Conservation (phyloP, 225 moss, liverwort and hornwort species). For the Pseudisothecium myosuroides region DNA sequence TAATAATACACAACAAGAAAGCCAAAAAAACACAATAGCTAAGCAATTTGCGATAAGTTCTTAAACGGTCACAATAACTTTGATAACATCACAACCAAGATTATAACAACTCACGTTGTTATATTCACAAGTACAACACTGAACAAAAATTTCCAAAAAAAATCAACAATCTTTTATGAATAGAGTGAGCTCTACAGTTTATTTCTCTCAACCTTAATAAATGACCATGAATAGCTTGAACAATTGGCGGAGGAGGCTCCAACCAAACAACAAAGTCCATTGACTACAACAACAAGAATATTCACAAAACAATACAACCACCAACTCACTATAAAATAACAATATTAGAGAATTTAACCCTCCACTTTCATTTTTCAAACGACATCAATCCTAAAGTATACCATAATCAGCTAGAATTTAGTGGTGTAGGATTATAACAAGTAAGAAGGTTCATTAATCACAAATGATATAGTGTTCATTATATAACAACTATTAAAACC, state of each 20-base stretch:
- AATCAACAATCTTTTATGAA: neutral
- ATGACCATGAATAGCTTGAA: neutral
- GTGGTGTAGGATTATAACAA: too few species aligned
- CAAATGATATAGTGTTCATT: neutral
- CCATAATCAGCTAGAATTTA: rapidly evolving
- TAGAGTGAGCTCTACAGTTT: neutral
- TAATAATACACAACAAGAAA: rapidly evolving
- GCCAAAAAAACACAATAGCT: too few species aligned
- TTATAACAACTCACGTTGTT: neutral
- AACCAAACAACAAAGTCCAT: neutral
- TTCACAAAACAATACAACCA: neutral
- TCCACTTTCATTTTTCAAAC: neutral
- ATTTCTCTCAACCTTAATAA: neutral
- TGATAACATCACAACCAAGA: rapidly evolving
- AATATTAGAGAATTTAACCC: rapidly evolving
- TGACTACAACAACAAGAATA: neutral
- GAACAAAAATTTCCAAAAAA: neutral
- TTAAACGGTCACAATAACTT: neutral
- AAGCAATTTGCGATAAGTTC: neutral
- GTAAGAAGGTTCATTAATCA: neutral
- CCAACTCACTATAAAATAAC: neutral
- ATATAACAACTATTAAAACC: too few species aligned
- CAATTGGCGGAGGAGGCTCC: neutral
- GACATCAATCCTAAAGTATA: rapidly evolving
- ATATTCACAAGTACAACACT: neutral